Evolutionary conservation across 306 rosid genomes (phyloP), one percentile per base, ranked within the genome.

Genomic region (Amphicarpaea edgeworthii): DNA sequence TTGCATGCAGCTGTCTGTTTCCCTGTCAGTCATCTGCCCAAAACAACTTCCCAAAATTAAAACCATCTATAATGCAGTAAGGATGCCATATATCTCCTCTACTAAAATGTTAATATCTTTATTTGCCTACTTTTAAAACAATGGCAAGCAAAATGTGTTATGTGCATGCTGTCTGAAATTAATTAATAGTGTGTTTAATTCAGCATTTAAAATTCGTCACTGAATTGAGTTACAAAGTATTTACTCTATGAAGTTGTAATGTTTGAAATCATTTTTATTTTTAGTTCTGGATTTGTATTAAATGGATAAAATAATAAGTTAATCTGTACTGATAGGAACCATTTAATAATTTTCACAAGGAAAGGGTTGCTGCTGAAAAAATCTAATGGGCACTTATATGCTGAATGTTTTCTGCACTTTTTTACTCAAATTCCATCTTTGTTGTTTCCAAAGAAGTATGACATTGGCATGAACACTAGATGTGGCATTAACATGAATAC

Each of bases 11-110:
- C 84, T 93, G 84, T 80, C 84, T 34, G 76, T 95, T 79, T 95
- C 99, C 78, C 87, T 92, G 71, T 92, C 99, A 63, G 93, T 92
- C 79, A 83, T 95, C 78, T 90, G 97, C 83, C 97, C 99, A 26
- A 95, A 92, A 77, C 96, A 89, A 85, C 97, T 92, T 87, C 91
- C 96, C 47, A 89, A 81, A 80, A 81, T 95, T 59, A 85, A 83
- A 87, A 89, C 86, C 75, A 85, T 95, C 65, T 92, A 88, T 86
- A 90, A 85, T 83, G 93, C 93, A 81, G 99, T 95, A 86, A 90
- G 51, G 62, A 77, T 64, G 70, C 34, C 62, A 38, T 62, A 45
- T 46, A 50, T 60, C 47, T 71, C 63, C 41, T 71, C 17, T 26
- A n/a, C 58, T 28, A 73, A 73, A 67, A 77, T 55, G n/a, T 32